phyloP scores from a whole-genome alignment of 2,329 filamentous ascomycete genomes.

The Teratosphaeria pseudoeucalypti region DNA sequence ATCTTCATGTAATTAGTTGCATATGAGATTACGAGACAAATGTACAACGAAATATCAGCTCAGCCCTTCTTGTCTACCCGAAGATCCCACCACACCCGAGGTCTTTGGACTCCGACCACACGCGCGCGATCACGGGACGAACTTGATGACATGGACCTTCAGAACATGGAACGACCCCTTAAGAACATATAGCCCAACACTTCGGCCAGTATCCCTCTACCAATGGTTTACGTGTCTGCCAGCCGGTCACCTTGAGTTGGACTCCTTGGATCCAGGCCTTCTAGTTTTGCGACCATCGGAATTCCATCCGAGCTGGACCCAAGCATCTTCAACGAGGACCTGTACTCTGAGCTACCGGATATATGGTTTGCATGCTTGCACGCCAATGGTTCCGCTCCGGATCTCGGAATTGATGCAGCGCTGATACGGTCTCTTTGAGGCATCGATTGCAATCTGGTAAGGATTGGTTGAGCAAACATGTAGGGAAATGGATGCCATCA shows the following conservation, averaged over 20 bases:
- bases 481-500: too few relatives aligned
- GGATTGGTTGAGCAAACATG: conserved; percentile 21
- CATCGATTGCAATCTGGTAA: too few relatives aligned
- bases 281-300: background rate
- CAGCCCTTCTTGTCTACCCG: too few relatives aligned
- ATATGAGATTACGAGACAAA: conserved; percentile 11
- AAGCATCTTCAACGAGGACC: conserved; percentile 28
- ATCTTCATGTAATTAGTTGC: conserved; percentile 11
- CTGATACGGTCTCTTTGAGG: conserved; percentile 26
- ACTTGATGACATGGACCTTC: background rate
- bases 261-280: background rate
- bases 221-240: background rate
- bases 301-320: conserved; percentile 20
- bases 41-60: background rate
- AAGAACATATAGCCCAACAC: background rate
- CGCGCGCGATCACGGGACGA: background rate
- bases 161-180: background rate
- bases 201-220: background rate
- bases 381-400: conserved; percentile 15
- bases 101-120: background rate
- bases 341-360: conserved; percentile 28
- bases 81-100: too few relatives aligned
- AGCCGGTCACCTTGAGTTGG: background rate
- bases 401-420: conserved; percentile 17
- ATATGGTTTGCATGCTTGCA: conserved; percentile 31